A percentile compares a stretch with the other conserved stretches of the same genome.
These are phyloP conservation scores for Aspergillus niger DNA, from an alignment of 2,329 filamentous ascomycete genomes.

Conservation along the genomic window DNA sequence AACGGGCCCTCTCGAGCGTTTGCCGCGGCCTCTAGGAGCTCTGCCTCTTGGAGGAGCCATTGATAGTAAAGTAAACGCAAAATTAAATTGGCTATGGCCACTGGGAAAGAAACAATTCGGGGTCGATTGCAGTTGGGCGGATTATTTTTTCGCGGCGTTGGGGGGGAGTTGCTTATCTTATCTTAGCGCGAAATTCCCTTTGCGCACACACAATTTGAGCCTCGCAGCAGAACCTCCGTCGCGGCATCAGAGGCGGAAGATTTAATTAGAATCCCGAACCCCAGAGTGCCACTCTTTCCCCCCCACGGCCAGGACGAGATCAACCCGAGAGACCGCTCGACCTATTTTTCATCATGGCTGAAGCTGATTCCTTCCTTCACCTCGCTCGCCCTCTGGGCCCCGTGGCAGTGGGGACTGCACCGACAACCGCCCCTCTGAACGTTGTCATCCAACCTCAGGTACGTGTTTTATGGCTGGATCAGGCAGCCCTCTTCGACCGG, in stretches of 20 bases:
- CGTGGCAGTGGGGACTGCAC: constrained; percentile 73
- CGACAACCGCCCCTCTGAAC: constrained; percentile 85
- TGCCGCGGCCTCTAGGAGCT: constrained; percentile 34
- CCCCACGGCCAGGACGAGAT: constrained; percentile 31
- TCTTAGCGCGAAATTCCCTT: constrained; percentile 51
- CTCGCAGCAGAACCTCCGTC: constrained; percentile 30
- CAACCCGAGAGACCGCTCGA: constrained; percentile 22
- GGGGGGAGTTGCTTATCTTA: constrained; percentile 42
- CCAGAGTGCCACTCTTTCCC: constrained; percentile 29
- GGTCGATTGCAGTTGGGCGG: not conserved
- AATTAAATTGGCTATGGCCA: not conserved
- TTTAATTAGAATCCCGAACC: constrained; percentile 25
- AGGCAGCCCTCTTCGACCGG: not conserved
- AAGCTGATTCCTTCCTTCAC: constrained; percentile 86
- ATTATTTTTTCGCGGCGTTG: constrained; percentile 14
- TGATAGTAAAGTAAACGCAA: not conserved
- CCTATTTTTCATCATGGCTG: constrained; percentile 68
- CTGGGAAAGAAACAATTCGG: not conserved
- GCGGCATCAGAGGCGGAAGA: constrained; percentile 30
- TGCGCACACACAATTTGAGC: constrained; percentile 45
- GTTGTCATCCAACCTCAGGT: constrained; percentile 96
- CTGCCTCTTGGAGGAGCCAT: constrained; percentile 35
- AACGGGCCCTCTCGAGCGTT: constrained; percentile 22
- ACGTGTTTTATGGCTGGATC: constrained; percentile 36
- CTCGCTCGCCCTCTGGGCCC: constrained; percentile 89